These are phyloP conservation scores for Cryptococcus neoformans DNA, from an alignment of 1,284 basidiomycete species.

Conservation along the genomic window DNA sequence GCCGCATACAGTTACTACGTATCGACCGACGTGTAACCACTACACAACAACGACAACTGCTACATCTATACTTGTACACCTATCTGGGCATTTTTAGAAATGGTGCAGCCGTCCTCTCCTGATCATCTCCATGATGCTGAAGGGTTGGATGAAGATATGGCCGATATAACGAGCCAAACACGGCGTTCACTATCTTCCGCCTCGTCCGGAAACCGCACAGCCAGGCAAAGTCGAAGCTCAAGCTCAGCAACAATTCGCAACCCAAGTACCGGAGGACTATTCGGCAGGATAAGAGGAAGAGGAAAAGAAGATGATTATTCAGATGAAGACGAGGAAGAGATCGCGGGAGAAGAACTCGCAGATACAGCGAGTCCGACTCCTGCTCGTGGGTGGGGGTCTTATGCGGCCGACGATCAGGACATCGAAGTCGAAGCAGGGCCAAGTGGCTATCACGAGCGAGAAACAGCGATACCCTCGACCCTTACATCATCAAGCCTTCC, in stretches of 20 bases:
- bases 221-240: conserved; percentile 16
- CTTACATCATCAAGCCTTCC: conserved; percentile 6
- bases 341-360: not conserved
- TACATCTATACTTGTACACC: too few relatives aligned
- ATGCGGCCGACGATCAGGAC: not conserved
- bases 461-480: conserved; percentile 4
- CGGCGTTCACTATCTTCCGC: conserved; percentile 8
- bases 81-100: too few relatives aligned
- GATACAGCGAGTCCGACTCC: conserved; percentile 5
- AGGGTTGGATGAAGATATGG: too few relatives aligned
- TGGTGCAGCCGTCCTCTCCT: too few relatives aligned
- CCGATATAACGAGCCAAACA: too few relatives aligned
- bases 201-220: conserved; percentile 20
- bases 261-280: not conserved
- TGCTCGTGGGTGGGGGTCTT: conserved; percentile 3
- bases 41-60: too few relatives aligned
- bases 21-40: too few relatives aligned
- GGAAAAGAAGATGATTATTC: not conserved
- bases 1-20: too few relatives aligned
- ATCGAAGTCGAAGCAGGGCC: conserved; percentile 13
- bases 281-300: conserved; percentile 7
- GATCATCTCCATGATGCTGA: too few relatives aligned
- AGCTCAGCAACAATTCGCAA: not conserved
- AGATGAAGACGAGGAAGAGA: not conserved
- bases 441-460: conserved; percentile 14